phyloP scores from a whole-genome alignment of 192 early-diverging fungal species.

The Coemansia sp. region DNA sequence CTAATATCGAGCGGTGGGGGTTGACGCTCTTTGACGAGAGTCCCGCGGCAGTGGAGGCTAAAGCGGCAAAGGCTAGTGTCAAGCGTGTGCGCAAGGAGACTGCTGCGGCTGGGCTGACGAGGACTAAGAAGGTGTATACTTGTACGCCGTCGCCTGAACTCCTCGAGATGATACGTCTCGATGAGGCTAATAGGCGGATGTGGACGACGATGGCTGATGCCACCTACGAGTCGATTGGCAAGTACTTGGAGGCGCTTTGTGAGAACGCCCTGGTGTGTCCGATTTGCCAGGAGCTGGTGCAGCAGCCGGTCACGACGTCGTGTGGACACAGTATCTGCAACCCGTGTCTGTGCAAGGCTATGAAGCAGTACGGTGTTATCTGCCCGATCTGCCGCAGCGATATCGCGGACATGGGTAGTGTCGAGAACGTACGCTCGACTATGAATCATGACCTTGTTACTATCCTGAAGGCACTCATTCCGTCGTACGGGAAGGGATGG shows the following conservation, averaged over 20 bases:
- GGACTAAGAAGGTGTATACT: slow-evolving; percentile 6
- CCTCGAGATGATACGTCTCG: slow-evolving; percentile 40
- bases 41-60: not conserved
- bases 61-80: not conserved
- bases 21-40: slow-evolving; percentile 44
- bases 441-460: slow-evolving; percentile 42
- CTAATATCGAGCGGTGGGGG: slow-evolving; percentile 48
- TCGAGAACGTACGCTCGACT: slow-evolving; percentile 13
- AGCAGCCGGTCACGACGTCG: slow-evolving; percentile 39
- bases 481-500: slow-evolving; percentile 45
- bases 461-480: slow-evolving; percentile 42
- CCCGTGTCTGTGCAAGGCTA: slow-evolving; percentile 35
- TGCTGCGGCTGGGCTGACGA: not conserved
- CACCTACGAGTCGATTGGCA: slow-evolving; percentile 22
- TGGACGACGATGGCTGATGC: slow-evolving; percentile 32
- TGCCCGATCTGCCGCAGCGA: slow-evolving; percentile 48
- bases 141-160: slow-evolving; percentile 24
- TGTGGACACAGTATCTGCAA: slow-evolving; percentile 55
- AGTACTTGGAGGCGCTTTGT: slow-evolving; percentile 36
- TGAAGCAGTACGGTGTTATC: slow-evolving; percentile 31
- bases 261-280: slow-evolving; percentile 40
- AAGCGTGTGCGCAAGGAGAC: not conserved
- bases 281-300: slow-evolving; percentile 53
- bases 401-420: slow-evolving; percentile 30
- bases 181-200: slow-evolving; percentile 39